Percentiles rank a stretch among this genome's conserved stretches.
phyloP scores from a whole-genome alignment of 2,329 filamentous ascomycete genomes.

The Chalaropsis ovoidea region DNA sequence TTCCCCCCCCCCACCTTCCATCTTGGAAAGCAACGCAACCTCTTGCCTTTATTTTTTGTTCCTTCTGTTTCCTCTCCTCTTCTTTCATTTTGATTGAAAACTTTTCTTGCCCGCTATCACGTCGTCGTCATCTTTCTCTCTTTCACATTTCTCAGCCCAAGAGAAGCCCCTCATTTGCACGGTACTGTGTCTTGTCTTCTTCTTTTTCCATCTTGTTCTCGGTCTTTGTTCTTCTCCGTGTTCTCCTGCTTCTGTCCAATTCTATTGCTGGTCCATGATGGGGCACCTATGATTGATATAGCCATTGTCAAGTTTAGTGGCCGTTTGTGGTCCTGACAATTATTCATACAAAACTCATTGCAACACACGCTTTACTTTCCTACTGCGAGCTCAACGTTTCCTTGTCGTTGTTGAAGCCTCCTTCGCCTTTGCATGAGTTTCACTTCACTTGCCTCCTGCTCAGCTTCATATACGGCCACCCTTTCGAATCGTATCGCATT shows the following conservation, averaged over 20 bases:
- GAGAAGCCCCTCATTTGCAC: neutral
- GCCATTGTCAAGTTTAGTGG: conserved; percentile 7
- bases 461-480: neutral
- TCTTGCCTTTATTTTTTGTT: neutral
- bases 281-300: conserved; percentile 8
- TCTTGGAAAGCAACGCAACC: neutral
- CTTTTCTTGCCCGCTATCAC: neutral
- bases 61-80: neutral
- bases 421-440: neutral
- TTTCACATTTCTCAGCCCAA: neutral
- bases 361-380: neutral
- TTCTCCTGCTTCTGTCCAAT: neutral
- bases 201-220: neutral
- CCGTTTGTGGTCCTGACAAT: conserved; percentile 16
- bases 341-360: neutral
- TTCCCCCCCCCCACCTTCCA: conserved; percentile 5
- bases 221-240: neutral
- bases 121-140: neutral
- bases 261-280: conserved; percentile 11
- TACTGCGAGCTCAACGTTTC: neutral
- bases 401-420: neutral
- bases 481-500: neutral
- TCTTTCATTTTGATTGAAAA: neutral
- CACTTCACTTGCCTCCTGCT: neutral
- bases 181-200: neutral